Base-by-base conservation (phyloP, 495 filamentous ascomycete genomes). In the Acidomyces sp. region DNA sequence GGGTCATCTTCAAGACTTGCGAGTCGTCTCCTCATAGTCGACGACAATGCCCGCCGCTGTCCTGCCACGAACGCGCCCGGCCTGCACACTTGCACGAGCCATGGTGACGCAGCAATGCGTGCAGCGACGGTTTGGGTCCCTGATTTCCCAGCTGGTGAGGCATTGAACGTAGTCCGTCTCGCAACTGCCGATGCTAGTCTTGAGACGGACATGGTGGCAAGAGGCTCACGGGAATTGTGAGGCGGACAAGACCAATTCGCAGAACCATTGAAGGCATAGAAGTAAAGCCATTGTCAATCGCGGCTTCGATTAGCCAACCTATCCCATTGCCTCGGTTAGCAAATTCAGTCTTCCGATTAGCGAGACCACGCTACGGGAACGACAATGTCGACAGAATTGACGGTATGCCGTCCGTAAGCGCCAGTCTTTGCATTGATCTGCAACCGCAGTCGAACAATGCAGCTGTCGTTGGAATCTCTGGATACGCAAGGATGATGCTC, bases 1-100 rank as follows among this genome's bases (percentile, higher is more conserved):
- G 66, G 52, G 7, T 79, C 77, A 42, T 81, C 67, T n/a, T 45
- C 42, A 27, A 72, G n/a, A n/a, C n/a, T 63, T 25, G 75, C 72
- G 33, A 74, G 58, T 39, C 57, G 35, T 38, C 44, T 37, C 38
- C 54, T 37, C 9, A 43, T 16, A 22, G 47, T 46, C 10, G 22
- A 21, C n/a, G 42, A 40, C 6, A 50, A 19, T 3, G 35, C 15
- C 26, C 47, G 36, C 25, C 41, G 28, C 30, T 50, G 47, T 12
- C 41, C 25, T 21, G 47, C 41, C 13, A 28, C 34, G 27, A 46
- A 29, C 6, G 47, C 13, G 15, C 20, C 47, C 15, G 41, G 34
- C 34, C 28, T 15, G 32, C 41, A 46, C 4, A 19, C 43, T 33
- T 31, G 32, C n/a, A 34, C 18, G 6, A 33, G 25, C 15, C 43